phyloP scores from a whole-genome alignment of 1,284 basidiomycete species.

The Ceratobasidium sp. region DNA sequence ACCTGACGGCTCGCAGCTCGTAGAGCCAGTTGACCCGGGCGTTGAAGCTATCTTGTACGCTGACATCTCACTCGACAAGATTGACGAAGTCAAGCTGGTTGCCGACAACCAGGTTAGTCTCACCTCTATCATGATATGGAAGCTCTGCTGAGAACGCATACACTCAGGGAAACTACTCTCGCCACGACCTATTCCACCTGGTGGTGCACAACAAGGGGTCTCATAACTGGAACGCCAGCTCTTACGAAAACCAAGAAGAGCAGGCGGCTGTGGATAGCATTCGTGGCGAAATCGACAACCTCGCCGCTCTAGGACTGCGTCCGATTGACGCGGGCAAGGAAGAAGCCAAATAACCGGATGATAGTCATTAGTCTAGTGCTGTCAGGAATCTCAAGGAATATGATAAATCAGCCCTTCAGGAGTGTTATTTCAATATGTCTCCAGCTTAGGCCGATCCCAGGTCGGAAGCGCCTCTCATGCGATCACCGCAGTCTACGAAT shows the following conservation, averaged over 20 bases:
- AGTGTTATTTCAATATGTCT: background rate
- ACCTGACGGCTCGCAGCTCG: constrained; percentile 26
- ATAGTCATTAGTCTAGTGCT: background rate
- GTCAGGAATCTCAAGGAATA: background rate
- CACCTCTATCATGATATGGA: background rate
- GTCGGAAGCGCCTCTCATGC: background rate
- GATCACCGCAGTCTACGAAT: background rate
- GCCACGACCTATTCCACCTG: constrained; percentile 21
- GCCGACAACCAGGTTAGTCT: constrained; percentile 18
- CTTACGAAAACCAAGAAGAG: constrained; percentile 15
- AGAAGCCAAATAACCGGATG: background rate
- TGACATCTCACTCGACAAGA: constrained; percentile 22
- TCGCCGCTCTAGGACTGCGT: background rate
- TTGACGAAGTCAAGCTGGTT: constrained; percentile 27
- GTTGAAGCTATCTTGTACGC: constrained; percentile 26
- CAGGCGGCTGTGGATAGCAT: constrained; percentile 6
- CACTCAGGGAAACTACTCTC: constrained; percentile 21
- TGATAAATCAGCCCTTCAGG: background rate
- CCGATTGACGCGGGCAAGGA: constrained; percentile 11
- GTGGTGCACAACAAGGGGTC: constrained; percentile 20
- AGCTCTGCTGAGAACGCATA: background rate
- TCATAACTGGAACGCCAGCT: constrained; percentile 13
- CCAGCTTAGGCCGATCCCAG: background rate
- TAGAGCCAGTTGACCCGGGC: constrained; percentile 23
- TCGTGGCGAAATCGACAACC: constrained; percentile 16